Percentiles rank a stretch among this genome's conserved stretches.
phyloP scores from a whole-genome alignment of 2,329 filamentous ascomycete genomes.

The Xylariaceae sp. region DNA sequence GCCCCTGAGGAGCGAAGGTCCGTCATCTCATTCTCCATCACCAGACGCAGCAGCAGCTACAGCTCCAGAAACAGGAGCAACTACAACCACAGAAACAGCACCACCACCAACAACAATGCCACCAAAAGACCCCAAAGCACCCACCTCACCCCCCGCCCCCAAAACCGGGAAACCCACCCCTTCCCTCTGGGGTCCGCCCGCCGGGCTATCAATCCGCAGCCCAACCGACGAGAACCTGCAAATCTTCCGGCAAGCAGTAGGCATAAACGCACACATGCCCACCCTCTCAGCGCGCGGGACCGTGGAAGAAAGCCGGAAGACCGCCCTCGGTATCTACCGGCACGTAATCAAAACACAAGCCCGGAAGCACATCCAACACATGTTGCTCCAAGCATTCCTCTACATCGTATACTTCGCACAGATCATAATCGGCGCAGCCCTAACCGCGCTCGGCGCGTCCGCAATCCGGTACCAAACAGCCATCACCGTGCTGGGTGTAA shows the following conservation, averaged over 20 bases:
- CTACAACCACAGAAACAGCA: too few species aligned
- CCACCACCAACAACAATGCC: too few species aligned
- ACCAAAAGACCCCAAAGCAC: not conserved
- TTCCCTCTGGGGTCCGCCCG: conserved; percentile 33
- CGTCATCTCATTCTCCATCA: not conserved
- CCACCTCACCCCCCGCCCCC: too few species aligned
- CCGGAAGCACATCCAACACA: conserved; percentile 32
- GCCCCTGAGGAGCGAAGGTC: not conserved
- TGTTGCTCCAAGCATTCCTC: conserved; percentile 34
- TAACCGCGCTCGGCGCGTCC: conserved; percentile 43
- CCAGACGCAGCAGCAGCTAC: not conserved
- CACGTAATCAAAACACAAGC: conserved; percentile 34
- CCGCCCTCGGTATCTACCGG: conserved; percentile 39
- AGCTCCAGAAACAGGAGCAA: too few species aligned
- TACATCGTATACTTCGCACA: conserved; percentile 42
- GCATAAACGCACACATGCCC: conserved; percentile 35
- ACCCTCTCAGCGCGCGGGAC: conserved; percentile 22
- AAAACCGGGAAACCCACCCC: not conserved
- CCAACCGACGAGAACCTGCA: conserved; percentile 37
- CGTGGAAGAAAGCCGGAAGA: conserved; percentile 34
- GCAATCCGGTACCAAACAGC: conserved; percentile 44
- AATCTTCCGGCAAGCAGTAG: conserved; percentile 41
- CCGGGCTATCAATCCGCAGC: conserved; percentile 33
- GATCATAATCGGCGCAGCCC: conserved; percentile 42
- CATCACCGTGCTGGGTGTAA: conserved; percentile 55